Base-by-base conservation (phyloP, 441 rosid species). In the Viola pubescens region DNA sequence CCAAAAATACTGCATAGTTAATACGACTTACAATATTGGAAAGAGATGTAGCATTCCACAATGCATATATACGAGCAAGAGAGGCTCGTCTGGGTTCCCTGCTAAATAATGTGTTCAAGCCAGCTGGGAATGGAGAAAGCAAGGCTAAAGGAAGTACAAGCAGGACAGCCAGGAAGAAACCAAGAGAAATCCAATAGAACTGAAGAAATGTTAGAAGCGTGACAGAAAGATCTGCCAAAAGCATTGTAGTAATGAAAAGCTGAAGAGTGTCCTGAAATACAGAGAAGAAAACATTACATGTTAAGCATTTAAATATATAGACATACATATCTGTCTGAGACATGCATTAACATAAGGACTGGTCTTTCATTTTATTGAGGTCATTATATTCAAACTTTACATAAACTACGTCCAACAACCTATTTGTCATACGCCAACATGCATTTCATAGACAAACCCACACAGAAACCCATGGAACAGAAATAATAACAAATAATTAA, bases 81-180 rank as follows among this genome's bases (percentile, higher is more conserved):
- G 82, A 86, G 63, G 97, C 94, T 80, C 89, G 81, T 74, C 96
- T 82, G 63, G 96, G 82, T 77, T 90, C 97, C 76, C 76, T 86
- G 76, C 99, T 90, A 72, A 88, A 81, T 59, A 94, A 86, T 52
- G 99, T 97, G 79, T 90, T 90, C 76, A 94, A 74, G 54, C 97
- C 99, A 10, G 99, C 96, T 0, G 91, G 97, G 78, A 94, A 85
- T 54, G 97, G 97, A 61, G 91, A 88, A 60, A 94, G 94, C 70
- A 90, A 66, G 42, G 97, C 77, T n/a, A 88, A 81, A 73, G 99
- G 99, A 76, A 88, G 97, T 66, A 94, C 68, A 63, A 94, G 88
- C 78, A 94, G 77, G 62, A 88, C 79, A 54, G 94, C 94, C 16
- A 94, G 83, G 73, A 94, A 90, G n/a, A 81, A 89, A 26, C 81